Base-by-base conservation (phyloP, 202 grass and related monocot species). In the Zoysia matrella region DNA sequence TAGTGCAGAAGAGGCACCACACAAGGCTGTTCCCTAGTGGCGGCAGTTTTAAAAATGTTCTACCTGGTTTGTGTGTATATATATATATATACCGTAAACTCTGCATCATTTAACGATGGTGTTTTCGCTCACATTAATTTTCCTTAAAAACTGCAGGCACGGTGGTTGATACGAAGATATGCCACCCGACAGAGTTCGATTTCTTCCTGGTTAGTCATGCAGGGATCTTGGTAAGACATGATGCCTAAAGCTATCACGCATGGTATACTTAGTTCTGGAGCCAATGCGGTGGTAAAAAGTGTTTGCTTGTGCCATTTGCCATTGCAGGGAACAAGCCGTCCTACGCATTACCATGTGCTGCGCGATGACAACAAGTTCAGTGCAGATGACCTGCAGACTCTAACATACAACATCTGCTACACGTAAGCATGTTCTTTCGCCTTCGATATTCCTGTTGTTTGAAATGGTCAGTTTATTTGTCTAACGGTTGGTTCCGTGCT, bases 121-220 rank as follows among this genome's bases (percentile, higher is more conserved):
- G 14, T 30, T 69, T 42, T 79, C 73, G 1, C 83, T 85, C 13
- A 54, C 30, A 75, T 36, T 36, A 36, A 36, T 36, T 65, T 15
- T 49, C 36, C 66, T 54, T 82, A 15, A 11, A 81, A 81, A 58
- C 53, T 87, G 54, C 81, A 94, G 94, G 91, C 10, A 94, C 89
- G 44, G 91, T 97, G 1, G 85, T 94, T 73, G 89, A 94, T 77
- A 82, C 41, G 16, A 75, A 80, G 73, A 94, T 97, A 61, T 97
- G 94, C 36, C 94, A 97, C 83, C 87, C 91, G 66, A 92, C 83
- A 6, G 82, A 94, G 41, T 92, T 94, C 45, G 91, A 97, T 82
- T 97, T 97, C 72, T 97, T 90, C 65, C 50, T 97, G 16, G 83
- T 80, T 30, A 94, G 89, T 57, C 94, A 92, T 85, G 85, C 91